These are phyloP conservation scores for Lycium barbarum DNA, from an alignment of 257 asterid species.

Conservation along the genomic window DNA sequence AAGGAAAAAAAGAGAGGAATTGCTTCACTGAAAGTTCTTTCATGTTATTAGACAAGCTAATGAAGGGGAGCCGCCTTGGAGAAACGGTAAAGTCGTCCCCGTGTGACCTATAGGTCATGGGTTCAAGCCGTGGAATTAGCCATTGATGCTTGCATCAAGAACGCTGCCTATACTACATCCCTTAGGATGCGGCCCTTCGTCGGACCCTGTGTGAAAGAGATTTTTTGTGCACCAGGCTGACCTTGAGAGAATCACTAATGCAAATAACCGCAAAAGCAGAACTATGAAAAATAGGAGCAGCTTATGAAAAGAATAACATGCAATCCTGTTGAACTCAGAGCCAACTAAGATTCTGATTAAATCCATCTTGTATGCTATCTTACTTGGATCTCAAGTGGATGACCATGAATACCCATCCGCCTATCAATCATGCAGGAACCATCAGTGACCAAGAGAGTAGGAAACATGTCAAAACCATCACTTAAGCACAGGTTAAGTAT, in stretches of 20 bases:
- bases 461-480: constrained; percentile 83
- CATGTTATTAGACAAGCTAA: neutral
- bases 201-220: neutral
- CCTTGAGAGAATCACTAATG: neutral
- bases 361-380: constrained; percentile 27
- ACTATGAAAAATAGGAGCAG: neutral
- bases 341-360: neutral
- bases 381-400: constrained; percentile 78
- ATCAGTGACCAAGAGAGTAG: constrained; percentile 80
- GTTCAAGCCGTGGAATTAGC: neutral
- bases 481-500: constrained; percentile 65
- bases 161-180: neutral
- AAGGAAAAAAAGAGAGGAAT: neutral
- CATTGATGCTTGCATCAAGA: neutral
- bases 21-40: neutral
- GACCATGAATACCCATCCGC: constrained; percentile 81
- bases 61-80: neutral
- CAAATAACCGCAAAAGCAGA: constrained; percentile 15
- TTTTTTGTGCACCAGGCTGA: neutral
- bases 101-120: neutral
- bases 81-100: neutral
- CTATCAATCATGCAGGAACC: constrained; percentile 90
- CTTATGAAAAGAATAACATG: neutral
- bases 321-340: neutral
- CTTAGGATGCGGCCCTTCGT: neutral